Evolutionary conservation across 768 basidiomycete species (phyloP), one percentile per base, ranked within the genome.

Genomic region (Mycena capillaripes): DNA sequence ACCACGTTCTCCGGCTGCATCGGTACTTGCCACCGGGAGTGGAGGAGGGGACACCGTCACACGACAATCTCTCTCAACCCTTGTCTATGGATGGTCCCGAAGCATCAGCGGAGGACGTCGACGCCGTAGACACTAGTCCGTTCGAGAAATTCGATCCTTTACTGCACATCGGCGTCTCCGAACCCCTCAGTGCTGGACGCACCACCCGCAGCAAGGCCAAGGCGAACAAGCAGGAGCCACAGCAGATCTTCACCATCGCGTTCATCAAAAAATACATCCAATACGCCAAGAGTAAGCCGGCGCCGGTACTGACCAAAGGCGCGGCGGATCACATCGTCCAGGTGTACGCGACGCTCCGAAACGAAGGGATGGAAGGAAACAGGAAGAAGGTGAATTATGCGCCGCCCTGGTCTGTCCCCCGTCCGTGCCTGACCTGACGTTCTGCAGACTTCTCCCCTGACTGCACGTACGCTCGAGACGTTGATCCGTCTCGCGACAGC

Each of bases 201-300:
- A 80, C 82, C 48, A 89, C 90, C 21, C 87, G 91, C 25, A 89
- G 87, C 81, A 85, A 72, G 64, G 12, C 70, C 34, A 75, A 75
- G 63, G 69, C 69, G 62, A 50, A 84, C 76, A 87, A 87, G 82
- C 80, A 84, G 57, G 93, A 91, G 82, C 89, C 89, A 66, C 89
- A 91, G 71, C 97, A 99, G 82, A 92, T 99, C 44, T 87, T 99
- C 68, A 96, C 92, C 76, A 96, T 98, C 71, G 85, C 93, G 7
- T 99, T 99, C 79, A 92, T 99, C 80, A 99, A 99, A 84, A 99
- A 98, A 83, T 99, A 97, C 77, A 94, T 99, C 68, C 97, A 99
- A 82, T 98, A 98, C 77, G 95, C 97, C 50, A 99, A 98, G 84
- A 94, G 91, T 82, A 92, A 93, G 77, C 88, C 92, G 21, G 89